Evolutionary conservation across 805 yeast species (phyloP).

Genomic region (Saccharomycopsis sp.): DNA sequence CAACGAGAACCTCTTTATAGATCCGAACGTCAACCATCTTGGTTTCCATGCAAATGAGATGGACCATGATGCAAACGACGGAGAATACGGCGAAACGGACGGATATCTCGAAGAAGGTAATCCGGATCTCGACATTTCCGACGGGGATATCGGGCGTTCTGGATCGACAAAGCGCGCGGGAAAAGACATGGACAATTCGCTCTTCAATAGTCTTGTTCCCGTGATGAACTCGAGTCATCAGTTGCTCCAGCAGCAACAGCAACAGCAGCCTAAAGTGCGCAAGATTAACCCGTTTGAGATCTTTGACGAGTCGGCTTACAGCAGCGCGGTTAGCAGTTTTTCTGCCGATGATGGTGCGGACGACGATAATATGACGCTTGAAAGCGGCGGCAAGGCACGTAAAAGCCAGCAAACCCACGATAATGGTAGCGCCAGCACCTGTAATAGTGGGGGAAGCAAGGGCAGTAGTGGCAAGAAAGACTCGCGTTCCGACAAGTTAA

Average conservation of each 20-base stretch:
- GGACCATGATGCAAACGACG: neutral
- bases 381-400: too few relatives aligned
- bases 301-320: constrained; percentile 58
- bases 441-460: too few relatives aligned
- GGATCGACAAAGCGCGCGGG: neutral
- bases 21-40: constrained; percentile 2
- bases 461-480: neutral
- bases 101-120: neutral
- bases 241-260: neutral
- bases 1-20: constrained; percentile 11
- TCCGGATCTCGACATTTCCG: neutral
- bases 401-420: too few relatives aligned
- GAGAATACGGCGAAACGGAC: constrained; percentile 1
- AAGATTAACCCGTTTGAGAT: constrained; percentile 58
- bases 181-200: neutral
- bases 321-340: neutral
- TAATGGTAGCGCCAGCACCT: too few relatives aligned
- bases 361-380: too few relatives aligned
- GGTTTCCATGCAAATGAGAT: too few relatives aligned
- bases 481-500: neutral
- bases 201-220: constrained; percentile 12
- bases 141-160: neutral
- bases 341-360: neutral
- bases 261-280: constrained; percentile 13
- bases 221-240: neutral